Evolutionary conservation across 208 protist genomes (phyloP).

Genomic region (Zelonia costaricensis): DNA sequence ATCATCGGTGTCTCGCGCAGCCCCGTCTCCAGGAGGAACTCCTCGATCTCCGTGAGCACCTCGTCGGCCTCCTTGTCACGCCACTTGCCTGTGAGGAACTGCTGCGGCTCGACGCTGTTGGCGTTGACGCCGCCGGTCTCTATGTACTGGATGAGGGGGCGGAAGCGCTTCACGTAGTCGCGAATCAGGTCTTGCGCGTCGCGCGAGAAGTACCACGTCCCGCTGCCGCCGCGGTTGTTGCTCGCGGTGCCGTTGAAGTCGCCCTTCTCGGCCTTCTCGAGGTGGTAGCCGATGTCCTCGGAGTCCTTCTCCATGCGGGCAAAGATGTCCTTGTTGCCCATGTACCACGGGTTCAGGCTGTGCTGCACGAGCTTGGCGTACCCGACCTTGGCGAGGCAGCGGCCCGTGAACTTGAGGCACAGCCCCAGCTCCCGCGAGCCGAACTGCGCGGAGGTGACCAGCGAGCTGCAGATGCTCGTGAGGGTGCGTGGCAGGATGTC

Average conservation of each 20-base stretch:
- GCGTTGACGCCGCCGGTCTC: conserved; percentile 52
- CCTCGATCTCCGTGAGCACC: conserved; percentile 74
- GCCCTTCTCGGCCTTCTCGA: conserved; percentile 63
- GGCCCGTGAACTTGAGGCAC: conserved; percentile 73
- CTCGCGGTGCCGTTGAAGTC: conserved; percentile 58
- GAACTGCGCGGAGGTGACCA: conserved; percentile 73
- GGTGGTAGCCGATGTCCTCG: conserved; percentile 62
- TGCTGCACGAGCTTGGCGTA: conserved; percentile 77
- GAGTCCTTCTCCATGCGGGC: conserved; percentile 65
- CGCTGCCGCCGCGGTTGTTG: conserved; percentile 45
- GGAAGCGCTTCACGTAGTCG: conserved; percentile 65
- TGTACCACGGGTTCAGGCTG: conserved; percentile 78
- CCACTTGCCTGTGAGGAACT: conserved; percentile 79
- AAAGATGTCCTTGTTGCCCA: conserved; percentile 70
- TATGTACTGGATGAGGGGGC: conserved; percentile 68
- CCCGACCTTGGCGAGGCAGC: conserved; percentile 71
- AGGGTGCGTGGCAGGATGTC: conserved; percentile 54
- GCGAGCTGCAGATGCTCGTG: conserved; percentile 67
- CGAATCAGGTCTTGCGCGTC: conserved; percentile 61
- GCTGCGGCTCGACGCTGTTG: conserved; percentile 63
- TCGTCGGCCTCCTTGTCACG: conserved; percentile 53
- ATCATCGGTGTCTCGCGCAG: conserved; percentile 74
- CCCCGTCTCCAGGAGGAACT: conserved; percentile 53
- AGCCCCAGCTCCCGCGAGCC: conserved; percentile 87
- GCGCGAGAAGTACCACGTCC: conserved; percentile 84